phyloP scores from a whole-genome alignment of 257 asterid species.

The Nicotiana knightiana region DNA sequence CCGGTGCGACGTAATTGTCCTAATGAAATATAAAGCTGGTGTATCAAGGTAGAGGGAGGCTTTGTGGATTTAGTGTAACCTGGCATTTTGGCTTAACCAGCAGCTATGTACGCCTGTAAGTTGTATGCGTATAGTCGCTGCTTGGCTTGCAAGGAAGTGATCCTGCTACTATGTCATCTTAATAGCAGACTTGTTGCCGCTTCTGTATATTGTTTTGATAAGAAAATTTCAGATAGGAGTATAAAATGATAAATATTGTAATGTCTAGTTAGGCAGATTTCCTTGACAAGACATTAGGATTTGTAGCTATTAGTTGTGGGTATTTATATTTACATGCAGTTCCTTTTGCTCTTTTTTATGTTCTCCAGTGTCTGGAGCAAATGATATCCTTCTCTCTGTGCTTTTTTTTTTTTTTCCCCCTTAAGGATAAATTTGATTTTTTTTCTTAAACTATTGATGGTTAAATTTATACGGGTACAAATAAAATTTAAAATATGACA shows the following conservation, averaged over 20 bases:
- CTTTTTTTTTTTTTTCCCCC: neutral
- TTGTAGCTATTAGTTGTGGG: slow-evolving; percentile 1
- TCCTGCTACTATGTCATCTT: slow-evolving; percentile 23
- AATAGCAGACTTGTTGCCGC: slow-evolving; percentile 15
- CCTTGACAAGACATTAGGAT: slow-evolving; percentile 7
- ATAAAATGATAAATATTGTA: slow-evolving; percentile 19
- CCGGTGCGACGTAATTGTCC: slow-evolving; percentile 16
- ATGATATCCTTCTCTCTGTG: neutral
- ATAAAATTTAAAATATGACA: neutral
- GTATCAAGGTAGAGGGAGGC: neutral
- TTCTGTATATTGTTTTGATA: slow-evolving; percentile 67
- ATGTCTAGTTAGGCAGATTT: slow-evolving; percentile 27
- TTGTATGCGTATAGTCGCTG: slow-evolving; percentile 37
- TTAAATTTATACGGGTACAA: neutral
- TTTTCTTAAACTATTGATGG: neutral
- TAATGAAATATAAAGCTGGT: slow-evolving; percentile 1
- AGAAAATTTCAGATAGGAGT: slow-evolving; percentile 21
- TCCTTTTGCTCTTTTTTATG: neutral
- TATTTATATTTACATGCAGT: neutral
- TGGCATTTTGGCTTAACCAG: slow-evolving; percentile 21
- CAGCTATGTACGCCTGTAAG: slow-evolving; percentile 26
- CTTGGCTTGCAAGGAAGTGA: slow-evolving; percentile 25
- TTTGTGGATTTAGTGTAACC: slow-evolving; percentile 3
- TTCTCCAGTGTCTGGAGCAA: neutral
- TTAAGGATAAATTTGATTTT: neutral